These are phyloP conservation scores for Hebeloma cylindrosporum DNA, from an alignment of 768 basidiomycete genomes.

Conservation along the genomic window DNA sequence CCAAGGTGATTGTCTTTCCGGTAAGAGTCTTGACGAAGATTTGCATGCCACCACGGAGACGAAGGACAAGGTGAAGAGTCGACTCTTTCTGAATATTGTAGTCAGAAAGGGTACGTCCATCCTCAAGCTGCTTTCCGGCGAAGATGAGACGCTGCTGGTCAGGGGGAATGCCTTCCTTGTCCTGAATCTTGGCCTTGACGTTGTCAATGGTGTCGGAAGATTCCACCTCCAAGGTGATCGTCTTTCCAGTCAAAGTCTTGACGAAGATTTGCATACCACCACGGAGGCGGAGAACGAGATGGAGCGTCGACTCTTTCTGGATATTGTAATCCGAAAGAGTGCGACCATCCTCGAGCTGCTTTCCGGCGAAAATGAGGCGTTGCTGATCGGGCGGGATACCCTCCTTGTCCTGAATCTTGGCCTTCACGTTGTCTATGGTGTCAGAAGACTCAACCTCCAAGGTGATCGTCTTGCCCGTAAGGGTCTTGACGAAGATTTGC, in stretches of 20 bases:
- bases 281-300: slow-evolving; percentile 37
- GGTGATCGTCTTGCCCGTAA: slow-evolving; percentile 27
- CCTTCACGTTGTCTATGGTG: slow-evolving; percentile 26
- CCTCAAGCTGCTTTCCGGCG: slow-evolving; percentile 48
- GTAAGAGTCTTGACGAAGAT: slow-evolving; percentile 78
- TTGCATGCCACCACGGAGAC: slow-evolving; percentile 37
- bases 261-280: slow-evolving; percentile 48
- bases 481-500: slow-evolving; percentile 28
- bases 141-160: slow-evolving; percentile 66
- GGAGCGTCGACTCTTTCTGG: slow-evolving; percentile 33
- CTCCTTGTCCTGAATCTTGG: slow-evolving; percentile 27
- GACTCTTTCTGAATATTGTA: slow-evolving; percentile 73
- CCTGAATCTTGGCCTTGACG: slow-evolving; percentile 75
- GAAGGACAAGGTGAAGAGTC: slow-evolving; percentile 53
- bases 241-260: slow-evolving; percentile 58
- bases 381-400: slow-evolving; percentile 26
- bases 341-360: slow-evolving; percentile 32
- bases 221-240: slow-evolving; percentile 74
- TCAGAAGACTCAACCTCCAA: slow-evolving; percentile 25
- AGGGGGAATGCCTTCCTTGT: slow-evolving; percentile 63
- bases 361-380: slow-evolving; percentile 26
- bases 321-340: slow-evolving; percentile 48
- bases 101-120: slow-evolving; percentile 46
- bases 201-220: slow-evolving; percentile 75
- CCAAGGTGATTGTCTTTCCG: slow-evolving; percentile 68